Base-by-base conservation (phyloP, 345 rosid species). In the Camelina neglecta region DNA sequence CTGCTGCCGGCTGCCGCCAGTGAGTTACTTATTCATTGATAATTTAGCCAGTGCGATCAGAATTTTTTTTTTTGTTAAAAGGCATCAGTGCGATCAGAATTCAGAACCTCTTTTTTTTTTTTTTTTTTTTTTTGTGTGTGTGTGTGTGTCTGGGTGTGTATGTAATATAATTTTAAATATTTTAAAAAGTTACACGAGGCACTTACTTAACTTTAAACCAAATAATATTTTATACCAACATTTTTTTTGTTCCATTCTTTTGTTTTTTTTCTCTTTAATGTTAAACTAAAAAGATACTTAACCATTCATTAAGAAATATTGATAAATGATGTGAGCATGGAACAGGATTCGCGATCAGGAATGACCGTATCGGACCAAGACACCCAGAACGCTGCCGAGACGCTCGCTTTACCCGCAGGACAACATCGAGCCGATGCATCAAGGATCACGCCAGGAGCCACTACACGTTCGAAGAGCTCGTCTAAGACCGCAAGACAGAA, bases 1-100 rank as follows among this genome's bases (percentile, higher is more conserved):
- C 16, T 42, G 47, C 71, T 35, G 76, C 76, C 76, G 29, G 49
- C 57, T 50, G 69, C 42, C 49, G 55, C 45, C 45, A 66, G 71
- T 50, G 29, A 60, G 45, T 60, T 36, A 66, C 11, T 35, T 51
- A 20, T 51, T 20, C 6, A 8, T 20, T 38, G 57, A 29, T 64
- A 4, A 45, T 26, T 29, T n/a, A 50, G 39, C 16, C 45, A n/a
- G n/a, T n/a, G n/a, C n/a, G n/a, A n/a, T n/a, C n/a, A n/a, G n/a
- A n/a, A n/a, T n/a, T 7, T 4, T 33, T 33, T 33, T 33, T 29
- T 33, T 33, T 5, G 6, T 1, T n/a, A n/a, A n/a, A n/a, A n/a
- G n/a, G n/a, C n/a, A n/a, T 18, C 23, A 60, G 15, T 61, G 41
- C 62, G 6, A 16, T n/a, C 58, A 35, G 7, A 6, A 35, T 35